Percentiles rank a stretch among this genome's conserved stretches.
phyloP scores from a whole-genome alignment of 148 eudicot genomes.

The Mesembryanthemum crystallinum region DNA sequence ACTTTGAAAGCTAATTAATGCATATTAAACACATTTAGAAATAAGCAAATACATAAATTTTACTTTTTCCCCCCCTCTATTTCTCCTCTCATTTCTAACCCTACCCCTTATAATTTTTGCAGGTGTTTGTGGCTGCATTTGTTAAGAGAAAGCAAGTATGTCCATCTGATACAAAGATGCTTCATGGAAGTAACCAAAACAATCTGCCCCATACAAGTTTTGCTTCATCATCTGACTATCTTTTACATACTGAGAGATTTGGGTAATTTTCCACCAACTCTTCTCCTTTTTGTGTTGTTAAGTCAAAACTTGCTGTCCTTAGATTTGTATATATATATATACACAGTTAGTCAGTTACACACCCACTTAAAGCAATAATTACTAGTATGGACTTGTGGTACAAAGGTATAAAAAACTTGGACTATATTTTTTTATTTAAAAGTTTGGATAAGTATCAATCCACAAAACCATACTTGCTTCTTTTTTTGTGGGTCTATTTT shows the following conservation, averaged over 20 bases:
- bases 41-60: too few relatives aligned
- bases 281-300: background rate
- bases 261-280: slow-evolving; percentile 42
- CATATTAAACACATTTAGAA: too few relatives aligned
- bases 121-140: slow-evolving; percentile 94
- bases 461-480: background rate
- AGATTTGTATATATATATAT: background rate
- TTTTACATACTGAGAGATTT: slow-evolving; percentile 54
- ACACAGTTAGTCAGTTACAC: too few relatives aligned
- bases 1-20: too few relatives aligned
- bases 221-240: slow-evolving; percentile 35
- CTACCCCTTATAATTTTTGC: background rate
- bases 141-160: slow-evolving; percentile 62
- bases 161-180: slow-evolving; percentile 60
- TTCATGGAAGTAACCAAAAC: slow-evolving; percentile 50
- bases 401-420: slow-evolving; percentile 13
- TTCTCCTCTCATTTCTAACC: too few relatives aligned
- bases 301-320: slow-evolving; percentile 18
- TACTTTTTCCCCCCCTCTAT: too few relatives aligned
- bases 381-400: slow-evolving; percentile 10
- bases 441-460: background rate
- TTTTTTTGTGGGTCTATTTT: slow-evolving; percentile 5
- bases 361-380: slow-evolving; percentile 7
- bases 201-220: slow-evolving; percentile 20
- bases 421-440: background rate